Base-by-base conservation (phyloP, 352 stramenopile genomes). In the Pythium oligandrum region DNA sequence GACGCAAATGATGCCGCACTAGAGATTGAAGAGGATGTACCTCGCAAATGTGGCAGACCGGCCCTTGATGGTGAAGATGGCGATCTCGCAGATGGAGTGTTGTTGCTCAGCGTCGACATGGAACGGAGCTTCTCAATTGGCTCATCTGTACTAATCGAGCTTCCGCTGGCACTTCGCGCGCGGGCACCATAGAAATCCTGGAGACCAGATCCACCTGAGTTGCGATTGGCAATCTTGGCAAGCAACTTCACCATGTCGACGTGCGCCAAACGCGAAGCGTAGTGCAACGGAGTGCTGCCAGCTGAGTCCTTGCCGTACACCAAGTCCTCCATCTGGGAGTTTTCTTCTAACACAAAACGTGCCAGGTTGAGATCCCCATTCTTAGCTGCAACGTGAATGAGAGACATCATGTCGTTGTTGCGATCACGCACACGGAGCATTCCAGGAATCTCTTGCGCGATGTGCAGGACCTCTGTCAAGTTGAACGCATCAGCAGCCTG, bases 341-440 rank as follows among this genome's bases (percentile, higher is more conserved):
- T 90, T 61, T 92, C 83, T 50, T 92, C 83, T 3, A 92, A 57
- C 43, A 96, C 73, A 48, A 94, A 95, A 7, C 78, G 78, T 31
- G 80, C 81, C 17, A 95, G 59, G 51, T 90, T 94, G 42, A 95
- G 42, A 52, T 93, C 83, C 7, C 82, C 79, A 56, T 93, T 95
- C 57, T 90, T 90, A 2, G 83, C 85, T 0, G 86, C 88, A n/a
- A 92, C 83, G 68, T 96, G 88, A 32, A 96, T 77, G 10, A 96
- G 65, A 26, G 83, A 95, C 68, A 93, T 89, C 78, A 90, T 85
- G 36, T 93, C 74, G 57, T 86, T 70, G 31, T 66, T 61, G 48
- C 79, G 79, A 38, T 95, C 84, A 42, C 84, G 79, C 3, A 93
- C 78, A 8, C 83, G 79, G 7, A 93, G 51, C 78, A 90, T 92